Percentiles rank a stretch among this genome's conserved stretches.
Conservation (phyloP, 306 rosid genomes). For the Begonia peltatifolia region DNA sequence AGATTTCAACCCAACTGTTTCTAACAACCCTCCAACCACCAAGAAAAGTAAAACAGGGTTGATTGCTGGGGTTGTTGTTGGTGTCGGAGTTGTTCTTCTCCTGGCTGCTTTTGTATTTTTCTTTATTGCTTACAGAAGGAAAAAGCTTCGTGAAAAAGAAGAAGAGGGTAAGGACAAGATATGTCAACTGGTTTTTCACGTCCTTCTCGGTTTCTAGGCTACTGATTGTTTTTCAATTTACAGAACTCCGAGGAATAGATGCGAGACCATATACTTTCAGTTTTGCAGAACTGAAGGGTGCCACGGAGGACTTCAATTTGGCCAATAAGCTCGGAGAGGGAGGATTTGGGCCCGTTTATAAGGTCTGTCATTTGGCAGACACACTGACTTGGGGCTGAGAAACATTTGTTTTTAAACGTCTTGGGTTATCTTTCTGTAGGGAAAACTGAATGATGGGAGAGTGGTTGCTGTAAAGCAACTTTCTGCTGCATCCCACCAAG, state of each 20-base stretch:
- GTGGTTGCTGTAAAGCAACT: conserved; percentile 70
- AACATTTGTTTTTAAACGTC: background rate
- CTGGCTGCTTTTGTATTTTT: conserved; percentile 20
- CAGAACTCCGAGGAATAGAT: conserved; percentile 63
- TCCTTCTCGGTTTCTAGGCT: background rate
- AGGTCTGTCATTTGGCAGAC: conserved; percentile 21
- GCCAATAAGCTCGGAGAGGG: conserved; percentile 71
- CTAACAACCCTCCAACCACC: conserved; percentile 35
- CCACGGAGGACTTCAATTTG: conserved; percentile 47
- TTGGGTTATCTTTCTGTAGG: conserved; percentile 24
- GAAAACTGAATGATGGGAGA: conserved; percentile 63
- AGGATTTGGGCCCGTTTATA: conserved; percentile 79
- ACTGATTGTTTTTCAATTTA: conserved; percentile 13
- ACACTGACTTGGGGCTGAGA: no score
- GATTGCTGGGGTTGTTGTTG: conserved; percentile 46
- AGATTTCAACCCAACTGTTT: conserved; percentile 50
- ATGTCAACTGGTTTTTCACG: conserved; percentile 2
- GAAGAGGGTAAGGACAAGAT: conserved; percentile 35
- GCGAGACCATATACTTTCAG: conserved; percentile 52
- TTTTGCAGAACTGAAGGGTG: conserved; percentile 40
- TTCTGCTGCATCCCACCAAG: conserved; percentile 63
- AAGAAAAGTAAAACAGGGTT: conserved; percentile 33
- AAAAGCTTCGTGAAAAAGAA: conserved; percentile 9
- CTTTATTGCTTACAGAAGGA: conserved; percentile 29
- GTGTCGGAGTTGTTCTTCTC: conserved; percentile 33